Conservation (phyloP, 2,329 filamentous ascomycete genomes). For the Colletotrichum sp. region DNA sequence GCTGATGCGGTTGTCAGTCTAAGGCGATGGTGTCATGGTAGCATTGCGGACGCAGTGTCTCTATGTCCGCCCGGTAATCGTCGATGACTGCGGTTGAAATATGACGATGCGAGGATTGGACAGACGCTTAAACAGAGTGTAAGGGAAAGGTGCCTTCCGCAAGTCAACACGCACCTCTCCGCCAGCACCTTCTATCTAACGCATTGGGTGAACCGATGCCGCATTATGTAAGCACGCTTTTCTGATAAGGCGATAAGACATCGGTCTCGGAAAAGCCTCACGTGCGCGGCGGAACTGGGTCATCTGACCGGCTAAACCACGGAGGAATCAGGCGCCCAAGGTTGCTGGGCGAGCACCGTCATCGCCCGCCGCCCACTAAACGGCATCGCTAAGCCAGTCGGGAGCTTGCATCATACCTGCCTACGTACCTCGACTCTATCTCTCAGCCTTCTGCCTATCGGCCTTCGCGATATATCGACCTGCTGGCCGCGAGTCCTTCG, state of each 20-base stretch:
- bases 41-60: background rate
- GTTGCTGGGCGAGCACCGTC: conserved; percentile 18
- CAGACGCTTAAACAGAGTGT: background rate
- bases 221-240: background rate
- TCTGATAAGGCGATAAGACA: background rate
- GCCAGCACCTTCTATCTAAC: background rate
- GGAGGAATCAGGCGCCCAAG: background rate
- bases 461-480: conserved; percentile 2
- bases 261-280: background rate
- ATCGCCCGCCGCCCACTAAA: conserved; percentile 20
- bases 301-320: conserved; percentile 16
- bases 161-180: background rate
- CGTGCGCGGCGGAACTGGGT: background rate
- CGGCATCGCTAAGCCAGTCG: conserved; percentile 17
- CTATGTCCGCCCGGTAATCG: background rate
- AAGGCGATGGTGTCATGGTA: background rate
- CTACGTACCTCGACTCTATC: conserved; percentile 4
- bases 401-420: conserved; percentile 19
- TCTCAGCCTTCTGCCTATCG: conserved; percentile 7
- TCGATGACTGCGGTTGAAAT: background rate
- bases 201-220: background rate
- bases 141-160: background rate
- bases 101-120: background rate
- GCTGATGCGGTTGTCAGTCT: background rate
- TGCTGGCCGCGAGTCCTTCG: conserved; percentile 7